Percentiles rank a stretch among this genome's conserved stretches.
phyloP scores from a whole-genome alignment of 2,329 filamentous ascomycete genomes.

The Ceratocystis ficicola region DNA sequence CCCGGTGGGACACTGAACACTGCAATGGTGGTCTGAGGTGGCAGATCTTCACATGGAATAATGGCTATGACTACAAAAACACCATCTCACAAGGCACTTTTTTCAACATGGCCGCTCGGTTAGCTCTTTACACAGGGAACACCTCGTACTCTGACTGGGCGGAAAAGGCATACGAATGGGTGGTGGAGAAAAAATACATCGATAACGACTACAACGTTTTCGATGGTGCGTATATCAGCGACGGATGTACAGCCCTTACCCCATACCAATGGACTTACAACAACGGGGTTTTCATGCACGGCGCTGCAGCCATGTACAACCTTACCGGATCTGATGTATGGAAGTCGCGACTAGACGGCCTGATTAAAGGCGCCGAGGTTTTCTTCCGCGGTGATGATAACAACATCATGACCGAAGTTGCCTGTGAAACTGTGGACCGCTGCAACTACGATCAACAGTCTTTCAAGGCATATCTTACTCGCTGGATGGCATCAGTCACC shows the following conservation, averaged over 20 bases:
- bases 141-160: conserved; percentile 68
- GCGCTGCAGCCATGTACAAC: conserved; percentile 58
- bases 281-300: conserved; percentile 52
- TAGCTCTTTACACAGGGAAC: conserved; percentile 68
- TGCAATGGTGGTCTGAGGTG: conserved; percentile 69
- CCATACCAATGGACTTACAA: conserved; percentile 60
- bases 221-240: conserved; percentile 46
- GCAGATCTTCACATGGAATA: conserved; percentile 78
- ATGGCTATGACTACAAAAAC: conserved; percentile 68
- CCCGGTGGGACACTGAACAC: conserved; percentile 55
- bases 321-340: conserved; percentile 42
- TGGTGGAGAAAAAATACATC: conserved; percentile 44
- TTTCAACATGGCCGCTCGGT: conserved; percentile 51
- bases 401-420: conserved; percentile 51
- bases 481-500: conserved; percentile 50
- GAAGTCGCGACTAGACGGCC: conserved; percentile 45
- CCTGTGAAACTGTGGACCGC: conserved; percentile 48
- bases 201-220: conserved; percentile 48
- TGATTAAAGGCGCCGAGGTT: conserved; percentile 42
- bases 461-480: conserved; percentile 51
- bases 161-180: conserved; percentile 60
- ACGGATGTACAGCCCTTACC: conserved; percentile 46
- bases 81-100: conserved; percentile 52
- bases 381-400: conserved; percentile 43
- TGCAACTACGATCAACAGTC: conserved; percentile 53